Base-by-base conservation (phyloP, 345 rosid genomes). In the Punica granatum region DNA sequence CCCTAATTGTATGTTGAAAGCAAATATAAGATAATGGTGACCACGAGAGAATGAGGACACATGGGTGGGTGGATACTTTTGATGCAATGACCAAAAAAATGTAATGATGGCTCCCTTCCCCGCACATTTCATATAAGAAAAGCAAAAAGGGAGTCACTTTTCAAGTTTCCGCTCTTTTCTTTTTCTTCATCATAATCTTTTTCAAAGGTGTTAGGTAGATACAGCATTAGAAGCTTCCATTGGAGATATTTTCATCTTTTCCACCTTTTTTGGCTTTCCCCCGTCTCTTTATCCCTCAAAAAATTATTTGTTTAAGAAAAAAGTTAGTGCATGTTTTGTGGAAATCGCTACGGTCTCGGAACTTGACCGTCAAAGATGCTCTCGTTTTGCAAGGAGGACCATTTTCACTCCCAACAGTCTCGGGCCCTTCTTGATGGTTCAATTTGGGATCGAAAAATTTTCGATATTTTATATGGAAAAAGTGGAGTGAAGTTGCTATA, bases 121-220 rank as follows among this genome's bases (percentile, higher is more conserved):
- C 42, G 35, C 54, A 28, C 44, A 1, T 51, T 21, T 56, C 58
- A 59, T 26, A 37, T 37, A 37, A 37, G 5, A 37, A 37, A 37
- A 37, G 11, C 44, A 33, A 60, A 32, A 32, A 23, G 61, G 1
- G 42, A 0, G 11, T 49, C 68, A 48, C 77, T 70, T 75, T 71
- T 64, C 71, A 34, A 49, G 65, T 32, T 46, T 37, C 60, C 63
- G n/a, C 69, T 25, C 48, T 49, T 33, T 26, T 2, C 0, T 58
- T 25, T 15, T 49, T 23, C n/a, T 4, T 23, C 8, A 7, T 11
- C 16, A 8, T 28, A 10, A 4, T 32, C 48, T 58, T 72, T 80
- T 67, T 67, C 73, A 75, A 72, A 49, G 69, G 77, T 62, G 84
- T 75, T 80, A 75, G 84, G 84, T 80, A 49, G 79, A 56, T 66